A percentile compares a stretch with the other conserved stretches of the same genome.
These are phyloP conservation scores for Perilla frutescens DNA, from an alignment of 257 asterid genomes.

Conservation along the genomic window DNA sequence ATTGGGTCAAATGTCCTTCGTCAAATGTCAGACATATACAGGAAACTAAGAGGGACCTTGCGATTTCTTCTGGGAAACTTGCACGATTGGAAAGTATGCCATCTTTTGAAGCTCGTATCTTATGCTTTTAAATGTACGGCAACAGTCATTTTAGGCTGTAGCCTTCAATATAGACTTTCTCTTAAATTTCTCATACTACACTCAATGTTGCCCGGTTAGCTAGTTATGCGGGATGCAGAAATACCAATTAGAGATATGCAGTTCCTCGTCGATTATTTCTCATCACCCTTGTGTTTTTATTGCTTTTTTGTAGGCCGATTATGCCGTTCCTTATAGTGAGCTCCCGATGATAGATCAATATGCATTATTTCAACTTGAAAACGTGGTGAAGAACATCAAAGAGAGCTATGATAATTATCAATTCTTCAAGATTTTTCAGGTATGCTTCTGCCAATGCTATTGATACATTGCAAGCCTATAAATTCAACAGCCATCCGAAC, in stretches of 20 bases:
- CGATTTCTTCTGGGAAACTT: constrained; percentile 94
- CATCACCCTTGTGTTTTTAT: neutral
- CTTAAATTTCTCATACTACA: neutral
- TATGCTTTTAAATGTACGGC: constrained; percentile 1
- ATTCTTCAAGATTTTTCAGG: constrained; percentile 97
- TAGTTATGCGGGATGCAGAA: neutral
- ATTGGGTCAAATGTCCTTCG: constrained; percentile 92
- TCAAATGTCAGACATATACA: constrained; percentile 91
- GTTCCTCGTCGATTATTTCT: neutral
- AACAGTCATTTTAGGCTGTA: neutral
- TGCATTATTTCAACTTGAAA: constrained; percentile 88
- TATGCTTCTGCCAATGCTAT: constrained; percentile 26
- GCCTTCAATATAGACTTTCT: neutral
- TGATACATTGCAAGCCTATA: no score
- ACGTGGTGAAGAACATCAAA: constrained; percentile 70
- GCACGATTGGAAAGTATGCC: constrained; percentile 95
- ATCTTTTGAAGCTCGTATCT: constrained; percentile 26
- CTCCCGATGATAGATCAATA: constrained; percentile 90
- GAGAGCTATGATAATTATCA: constrained; percentile 90
- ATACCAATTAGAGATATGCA: neutral
- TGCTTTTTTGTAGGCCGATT: constrained; percentile 61
- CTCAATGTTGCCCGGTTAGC: neutral
- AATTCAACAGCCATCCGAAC: neutral
- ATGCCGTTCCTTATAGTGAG: constrained; percentile 72
- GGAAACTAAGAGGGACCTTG: constrained; percentile 96